These are phyloP conservation scores for Vitis amurensis DNA, from an alignment of 164 flowering plant species.

Conservation along the genomic window DNA sequence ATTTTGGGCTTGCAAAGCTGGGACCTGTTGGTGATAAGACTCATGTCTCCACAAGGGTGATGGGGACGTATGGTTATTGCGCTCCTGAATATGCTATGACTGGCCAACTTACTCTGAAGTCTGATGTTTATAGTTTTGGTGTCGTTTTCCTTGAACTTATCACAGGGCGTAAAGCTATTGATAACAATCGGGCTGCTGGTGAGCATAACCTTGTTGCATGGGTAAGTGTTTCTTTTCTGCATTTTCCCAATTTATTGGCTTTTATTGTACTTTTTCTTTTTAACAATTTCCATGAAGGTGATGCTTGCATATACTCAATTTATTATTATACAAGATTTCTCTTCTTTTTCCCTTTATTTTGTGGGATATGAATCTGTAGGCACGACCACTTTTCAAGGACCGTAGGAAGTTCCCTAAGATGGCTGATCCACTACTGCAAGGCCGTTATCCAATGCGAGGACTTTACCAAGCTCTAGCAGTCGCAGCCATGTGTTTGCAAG, in stretches of 20 bases:
- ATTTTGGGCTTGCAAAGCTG: constrained; percentile 93
- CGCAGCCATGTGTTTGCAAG: constrained; percentile 95
- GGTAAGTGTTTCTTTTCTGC: constrained; percentile 40
- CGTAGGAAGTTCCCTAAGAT: constrained; percentile 88
- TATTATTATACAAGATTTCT: not conserved
- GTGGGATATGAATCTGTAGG: constrained; percentile 45
- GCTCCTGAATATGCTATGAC: constrained; percentile 99
- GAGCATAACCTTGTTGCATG: constrained; percentile 94
- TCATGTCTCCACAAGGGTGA: constrained; percentile 95
- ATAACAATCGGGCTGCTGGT: constrained; percentile 59
- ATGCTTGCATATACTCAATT: not conserved
- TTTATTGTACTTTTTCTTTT: not conserved
- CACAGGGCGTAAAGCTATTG: constrained; percentile 89
- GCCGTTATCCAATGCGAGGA: constrained; percentile 84
- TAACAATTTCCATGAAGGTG: no score
- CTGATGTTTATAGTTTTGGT: constrained; percentile 93
- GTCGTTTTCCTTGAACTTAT: constrained; percentile 89
- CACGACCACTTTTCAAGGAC: constrained; percentile 89
- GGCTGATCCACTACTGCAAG: constrained; percentile 86
- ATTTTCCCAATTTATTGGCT: not conserved
- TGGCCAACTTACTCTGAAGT: constrained; percentile 86
- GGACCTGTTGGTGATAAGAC: constrained; percentile 98
- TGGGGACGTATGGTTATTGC: constrained; percentile 98
- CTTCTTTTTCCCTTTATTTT: constrained; percentile 2
- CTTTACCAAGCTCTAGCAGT: constrained; percentile 93